Percentiles rank a stretch among this genome's conserved stretches.
Conservation (phyloP, 2,329 filamentous ascomycete species). For the Penicillium sp. region DNA sequence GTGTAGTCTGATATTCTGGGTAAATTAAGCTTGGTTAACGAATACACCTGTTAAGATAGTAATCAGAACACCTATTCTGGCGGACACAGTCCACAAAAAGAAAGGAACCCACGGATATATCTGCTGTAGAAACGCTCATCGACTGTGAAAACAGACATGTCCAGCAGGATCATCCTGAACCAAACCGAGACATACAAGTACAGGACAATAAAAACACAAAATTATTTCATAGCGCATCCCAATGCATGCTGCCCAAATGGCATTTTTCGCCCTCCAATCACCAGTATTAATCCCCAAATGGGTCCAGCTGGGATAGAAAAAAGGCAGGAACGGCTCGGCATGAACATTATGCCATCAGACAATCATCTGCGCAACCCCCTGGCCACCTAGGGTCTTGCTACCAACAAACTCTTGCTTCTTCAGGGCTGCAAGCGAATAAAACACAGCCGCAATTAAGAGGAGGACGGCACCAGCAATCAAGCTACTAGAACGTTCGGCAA, state of each 20-base stretch:
- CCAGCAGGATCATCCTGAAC: conserved; percentile 5
- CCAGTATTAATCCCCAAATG: conserved; percentile 3
- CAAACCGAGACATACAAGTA: conserved; percentile 24
- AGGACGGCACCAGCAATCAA: conserved; percentile 85
- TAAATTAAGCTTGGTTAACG: neutral
- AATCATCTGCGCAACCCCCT: conserved; percentile 96
- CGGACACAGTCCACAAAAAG: conserved; percentile 1
- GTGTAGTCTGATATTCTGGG: neutral
- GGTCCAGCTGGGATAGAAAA: neutral
- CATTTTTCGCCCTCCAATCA: conserved; percentile 1
- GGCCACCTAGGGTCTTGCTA: conserved; percentile 94
- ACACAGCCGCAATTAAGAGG: conserved; percentile 71
- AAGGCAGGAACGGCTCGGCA: conserved; percentile 3
- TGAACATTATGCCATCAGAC: conserved; percentile 54
- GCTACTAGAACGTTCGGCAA: conserved; percentile 63
- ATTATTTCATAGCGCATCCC: conserved; percentile 25
- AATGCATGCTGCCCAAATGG: conserved; percentile 20
- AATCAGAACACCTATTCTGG: conserved; percentile 2
- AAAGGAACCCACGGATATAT: conserved; percentile 4
- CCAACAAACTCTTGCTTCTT: conserved; percentile 49
- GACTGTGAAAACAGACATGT: conserved; percentile 11
- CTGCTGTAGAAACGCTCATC: conserved; percentile 10
- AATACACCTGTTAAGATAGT: neutral
- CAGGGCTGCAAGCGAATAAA: conserved; percentile 62
- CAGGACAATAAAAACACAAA: conserved; percentile 18